Conservation (phyloP, 257 asterid species). For the Solanum sejunctum region DNA sequence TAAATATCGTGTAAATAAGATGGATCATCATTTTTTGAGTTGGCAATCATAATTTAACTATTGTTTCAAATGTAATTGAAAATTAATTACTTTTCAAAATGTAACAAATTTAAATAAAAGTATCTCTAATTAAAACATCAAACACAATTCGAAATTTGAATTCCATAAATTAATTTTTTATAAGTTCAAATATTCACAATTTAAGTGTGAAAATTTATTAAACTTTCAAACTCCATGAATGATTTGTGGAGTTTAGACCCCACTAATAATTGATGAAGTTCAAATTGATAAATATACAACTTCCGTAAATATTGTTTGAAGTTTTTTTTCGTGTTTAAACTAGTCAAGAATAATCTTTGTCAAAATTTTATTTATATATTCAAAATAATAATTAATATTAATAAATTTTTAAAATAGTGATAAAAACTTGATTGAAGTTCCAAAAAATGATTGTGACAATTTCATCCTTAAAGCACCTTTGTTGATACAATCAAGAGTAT, state of each 20-base stretch:
- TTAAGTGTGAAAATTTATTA: neutral
- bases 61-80: neutral
- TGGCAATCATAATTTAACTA: neutral
- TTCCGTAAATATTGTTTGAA: too few relatives aligned
- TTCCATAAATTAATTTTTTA: neutral
- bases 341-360: neutral
- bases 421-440: neutral
- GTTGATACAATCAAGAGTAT: too few relatives aligned
- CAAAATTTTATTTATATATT: too few relatives aligned
- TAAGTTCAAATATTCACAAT: neutral
- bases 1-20: neutral
- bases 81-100: neutral
- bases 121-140: neutral
- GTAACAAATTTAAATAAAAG: neutral
- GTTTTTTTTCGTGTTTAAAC: neutral
- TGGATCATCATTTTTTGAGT: neutral
- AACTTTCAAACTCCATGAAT: neutral
- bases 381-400: neutral
- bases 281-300: neutral
- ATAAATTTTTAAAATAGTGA: neutral
- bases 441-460: neutral
- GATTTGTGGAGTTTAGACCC: neutral
- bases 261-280: neutral
- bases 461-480: too few relatives aligned
- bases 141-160: neutral